Percentiles rank a stretch among this genome's conserved stretches.
Evolutionary conservation across 352 stramenopile species (phyloP).

Genomic region (Globisporangium spinosum): DNA sequence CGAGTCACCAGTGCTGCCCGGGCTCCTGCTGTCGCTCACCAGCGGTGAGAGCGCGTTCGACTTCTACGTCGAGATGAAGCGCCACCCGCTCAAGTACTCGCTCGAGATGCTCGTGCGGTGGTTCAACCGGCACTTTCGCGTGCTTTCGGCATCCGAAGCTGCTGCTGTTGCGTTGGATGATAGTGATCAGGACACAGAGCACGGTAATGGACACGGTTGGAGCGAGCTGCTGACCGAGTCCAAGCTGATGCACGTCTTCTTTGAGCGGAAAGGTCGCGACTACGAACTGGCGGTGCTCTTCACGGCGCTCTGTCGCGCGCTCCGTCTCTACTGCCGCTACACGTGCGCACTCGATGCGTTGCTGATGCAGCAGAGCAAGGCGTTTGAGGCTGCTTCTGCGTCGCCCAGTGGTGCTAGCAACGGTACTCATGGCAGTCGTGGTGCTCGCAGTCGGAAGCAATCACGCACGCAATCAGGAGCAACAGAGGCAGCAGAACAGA

Average conservation of each 20-base stretch:
- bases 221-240: constrained; percentile 37
- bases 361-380: constrained; percentile 39
- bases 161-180: constrained; percentile 9
- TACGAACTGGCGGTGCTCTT: constrained; percentile 64
- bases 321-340: constrained; percentile 52
- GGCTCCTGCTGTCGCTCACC: constrained; percentile 60
- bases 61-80: constrained; percentile 36
- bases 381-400: constrained; percentile 29
- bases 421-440: not conserved
- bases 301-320: constrained; percentile 49
- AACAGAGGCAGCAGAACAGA: constrained; percentile 8
- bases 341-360: constrained; percentile 50
- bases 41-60: constrained; percentile 31
- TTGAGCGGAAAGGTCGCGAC: constrained; percentile 31
- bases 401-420: not conserved
- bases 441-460: constrained; percentile 11
- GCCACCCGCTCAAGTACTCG: constrained; percentile 41
- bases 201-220: not conserved
- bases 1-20: constrained; percentile 40
- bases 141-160: not conserved
- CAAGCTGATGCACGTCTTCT: constrained; percentile 55
- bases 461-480: not conserved
- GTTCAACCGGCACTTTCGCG: constrained; percentile 50
- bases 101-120: constrained; percentile 68
- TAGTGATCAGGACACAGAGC: constrained; percentile 6